phyloP scores from a whole-genome alignment of 768 basidiomycete genomes.

The Cystobasidium ongulense region DNA sequence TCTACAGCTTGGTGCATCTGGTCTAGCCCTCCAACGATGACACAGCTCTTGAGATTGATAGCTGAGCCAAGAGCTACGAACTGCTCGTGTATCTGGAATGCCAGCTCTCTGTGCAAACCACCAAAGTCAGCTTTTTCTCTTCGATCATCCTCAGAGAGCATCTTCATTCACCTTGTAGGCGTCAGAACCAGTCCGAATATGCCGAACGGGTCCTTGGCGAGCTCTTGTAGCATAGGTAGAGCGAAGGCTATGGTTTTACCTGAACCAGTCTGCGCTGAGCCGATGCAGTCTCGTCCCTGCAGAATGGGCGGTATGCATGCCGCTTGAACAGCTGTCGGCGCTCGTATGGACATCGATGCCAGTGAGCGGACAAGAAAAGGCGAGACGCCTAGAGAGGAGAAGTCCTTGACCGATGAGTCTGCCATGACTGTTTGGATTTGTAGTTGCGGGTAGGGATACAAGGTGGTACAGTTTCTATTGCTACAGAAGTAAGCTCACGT shows the following conservation, averaged over 20 bases:
- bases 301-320: slow-evolving; percentile 85
- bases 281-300: slow-evolving; percentile 87
- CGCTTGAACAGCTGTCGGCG: slow-evolving; percentile 77
- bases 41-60: slow-evolving; percentile 71
- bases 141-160: slow-evolving; percentile 9
- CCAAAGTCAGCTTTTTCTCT: slow-evolving; percentile 6
- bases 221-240: slow-evolving; percentile 79
- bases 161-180: slow-evolving; percentile 67
- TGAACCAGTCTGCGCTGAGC: slow-evolving; percentile 94
- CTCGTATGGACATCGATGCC: slow-evolving; percentile 69
- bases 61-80: slow-evolving; percentile 80
- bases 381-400: slow-evolving; percentile 45
- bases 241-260: slow-evolving; percentile 98
- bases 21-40: slow-evolving; percentile 96
- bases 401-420: not conserved
- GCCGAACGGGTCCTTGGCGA: slow-evolving; percentile 83
- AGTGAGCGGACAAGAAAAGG: slow-evolving; percentile 58
- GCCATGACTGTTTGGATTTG: not conserved
- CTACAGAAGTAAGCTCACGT: not conserved
- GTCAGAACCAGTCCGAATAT: slow-evolving; percentile 88
- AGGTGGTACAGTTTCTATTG: not conserved
- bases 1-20: slow-evolving; percentile 90
- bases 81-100: slow-evolving; percentile 94
- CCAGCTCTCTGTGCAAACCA: slow-evolving; percentile 64
- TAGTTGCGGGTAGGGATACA: not conserved